A percentile compares a stretch with the other conserved stretches of the same genome.
Conservation (phyloP, 2,329 filamentous ascomycete genomes). For the Boeremia exigua region DNA sequence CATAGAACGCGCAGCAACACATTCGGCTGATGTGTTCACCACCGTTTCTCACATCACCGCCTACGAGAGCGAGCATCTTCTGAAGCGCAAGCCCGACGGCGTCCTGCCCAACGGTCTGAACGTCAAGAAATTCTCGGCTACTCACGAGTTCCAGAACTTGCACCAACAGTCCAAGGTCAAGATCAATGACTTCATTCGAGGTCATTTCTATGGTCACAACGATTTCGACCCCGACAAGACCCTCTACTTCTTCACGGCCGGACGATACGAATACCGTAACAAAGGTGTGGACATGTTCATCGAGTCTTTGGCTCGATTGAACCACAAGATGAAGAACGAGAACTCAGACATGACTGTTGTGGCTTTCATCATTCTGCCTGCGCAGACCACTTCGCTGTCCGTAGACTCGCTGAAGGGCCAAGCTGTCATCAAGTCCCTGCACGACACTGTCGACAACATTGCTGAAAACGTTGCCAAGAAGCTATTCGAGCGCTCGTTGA, state of each 20-base stretch:
- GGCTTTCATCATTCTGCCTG: slow-evolving; percentile 98
- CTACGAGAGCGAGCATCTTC: slow-evolving; percentile 94
- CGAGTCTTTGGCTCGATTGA: slow-evolving; percentile 90
- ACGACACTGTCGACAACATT: slow-evolving; percentile 91
- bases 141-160: slow-evolving; percentile 98
- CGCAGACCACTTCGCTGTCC: slow-evolving; percentile 91
- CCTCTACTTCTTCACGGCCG: slow-evolving; percentile 95
- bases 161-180: slow-evolving; percentile 97
- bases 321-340: slow-evolving; percentile 84
- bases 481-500: slow-evolving; percentile 90
- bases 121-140: slow-evolving; percentile 96
- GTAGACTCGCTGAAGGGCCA: slow-evolving; percentile 96
- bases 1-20: slow-evolving; percentile 91
- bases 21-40: slow-evolving; percentile 95
- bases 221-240: slow-evolving; percentile 98
- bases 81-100: slow-evolving; percentile 97
- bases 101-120: slow-evolving; percentile 96
- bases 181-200: slow-evolving; percentile 97
- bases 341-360: slow-evolving; percentile 94
- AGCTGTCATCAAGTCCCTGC: slow-evolving; percentile 93
- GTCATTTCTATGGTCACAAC: slow-evolving; percentile 98
- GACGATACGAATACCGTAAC: slow-evolving; percentile 96
- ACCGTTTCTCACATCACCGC: slow-evolving; percentile 99
- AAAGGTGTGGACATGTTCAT: slow-evolving; percentile 99
- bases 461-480: slow-evolving; percentile 91